These are phyloP conservation scores for Trapa incisa DNA, from an alignment of 345 rosid species.

Conservation along the genomic window DNA sequence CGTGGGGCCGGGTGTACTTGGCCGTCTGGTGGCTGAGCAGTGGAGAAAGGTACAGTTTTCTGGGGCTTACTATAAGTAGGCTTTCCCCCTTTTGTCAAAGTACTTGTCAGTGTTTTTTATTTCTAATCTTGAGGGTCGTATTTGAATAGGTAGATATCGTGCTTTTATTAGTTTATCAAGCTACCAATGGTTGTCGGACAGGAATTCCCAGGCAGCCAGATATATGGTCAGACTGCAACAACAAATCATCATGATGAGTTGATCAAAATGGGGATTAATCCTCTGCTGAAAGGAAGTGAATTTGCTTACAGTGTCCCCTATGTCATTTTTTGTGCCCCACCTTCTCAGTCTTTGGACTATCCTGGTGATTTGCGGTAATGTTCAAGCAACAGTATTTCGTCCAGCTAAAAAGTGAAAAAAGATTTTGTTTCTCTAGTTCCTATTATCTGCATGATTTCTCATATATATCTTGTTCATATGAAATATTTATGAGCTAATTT, in stretches of 20 bases:
- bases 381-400: neutral
- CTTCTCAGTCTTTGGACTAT: slow-evolving; percentile 64
- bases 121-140: neutral
- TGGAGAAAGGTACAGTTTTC: slow-evolving; percentile 56
- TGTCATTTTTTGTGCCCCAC: slow-evolving; percentile 93
- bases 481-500: no score
- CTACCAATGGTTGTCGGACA: slow-evolving; percentile 21
- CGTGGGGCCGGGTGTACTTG: slow-evolving; percentile 92
- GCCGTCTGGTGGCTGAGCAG: slow-evolving; percentile 80
- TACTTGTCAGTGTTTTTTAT: neutral
- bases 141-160: neutral
- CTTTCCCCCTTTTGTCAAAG: neutral
- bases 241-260: slow-evolving; percentile 71
- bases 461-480: no score
- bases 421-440: no score
- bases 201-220: slow-evolving; percentile 67
- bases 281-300: slow-evolving; percentile 43
- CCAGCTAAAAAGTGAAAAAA: no score
- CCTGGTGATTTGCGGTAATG: slow-evolving; percentile 68
- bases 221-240: slow-evolving; percentile 71
- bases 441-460: no score
- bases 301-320: slow-evolving; percentile 39
- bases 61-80: neutral
- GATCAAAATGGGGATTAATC: slow-evolving; percentile 61
- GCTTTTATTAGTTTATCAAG: neutral